phyloP scores from a whole-genome alignment of 129 eudicot species.

The Solidago caesia region DNA sequence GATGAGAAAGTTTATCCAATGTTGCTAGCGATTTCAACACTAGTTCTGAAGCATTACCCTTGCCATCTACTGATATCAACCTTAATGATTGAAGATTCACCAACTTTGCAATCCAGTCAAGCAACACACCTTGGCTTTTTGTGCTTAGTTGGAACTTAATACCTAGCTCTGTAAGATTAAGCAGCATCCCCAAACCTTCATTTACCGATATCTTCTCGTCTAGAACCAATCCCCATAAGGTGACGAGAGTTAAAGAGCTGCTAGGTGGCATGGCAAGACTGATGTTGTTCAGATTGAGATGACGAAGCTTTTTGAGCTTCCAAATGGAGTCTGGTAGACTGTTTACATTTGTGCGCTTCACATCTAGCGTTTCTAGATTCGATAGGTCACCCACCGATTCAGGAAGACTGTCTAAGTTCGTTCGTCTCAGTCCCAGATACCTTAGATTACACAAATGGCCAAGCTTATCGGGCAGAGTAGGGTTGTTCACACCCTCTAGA shows the following conservation, averaged over 20 bases:
- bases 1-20: conserved; percentile 39
- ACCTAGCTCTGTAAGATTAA: conserved; percentile 44
- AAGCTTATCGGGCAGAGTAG: conserved; percentile 44
- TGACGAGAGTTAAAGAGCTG: conserved; percentile 36
- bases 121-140: conserved; percentile 24
- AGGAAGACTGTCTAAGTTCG: conserved; percentile 50
- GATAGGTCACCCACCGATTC: conserved; percentile 46
- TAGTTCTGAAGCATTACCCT: conserved; percentile 38
- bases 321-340: conserved; percentile 50
- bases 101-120: conserved; percentile 43
- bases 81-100: conserved; percentile 43
- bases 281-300: conserved; percentile 50
- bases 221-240: conserved; percentile 50
- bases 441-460: conserved; percentile 38
- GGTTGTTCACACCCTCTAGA: conserved; percentile 56
- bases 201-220: conserved; percentile 34
- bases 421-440: conserved; percentile 61
- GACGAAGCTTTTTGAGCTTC: conserved; percentile 46
- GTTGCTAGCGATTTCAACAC: conserved; percentile 31
- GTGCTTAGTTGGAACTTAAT: conserved; percentile 36
- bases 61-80: conserved; percentile 41
- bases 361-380: conserved; percentile 55
- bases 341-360: conserved; percentile 53
- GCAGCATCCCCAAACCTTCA: conserved; percentile 34
- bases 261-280: conserved; percentile 38